Base-by-base conservation (phyloP, 2,329 filamentous ascomycete species). In the Byssochlamys sp. region DNA sequence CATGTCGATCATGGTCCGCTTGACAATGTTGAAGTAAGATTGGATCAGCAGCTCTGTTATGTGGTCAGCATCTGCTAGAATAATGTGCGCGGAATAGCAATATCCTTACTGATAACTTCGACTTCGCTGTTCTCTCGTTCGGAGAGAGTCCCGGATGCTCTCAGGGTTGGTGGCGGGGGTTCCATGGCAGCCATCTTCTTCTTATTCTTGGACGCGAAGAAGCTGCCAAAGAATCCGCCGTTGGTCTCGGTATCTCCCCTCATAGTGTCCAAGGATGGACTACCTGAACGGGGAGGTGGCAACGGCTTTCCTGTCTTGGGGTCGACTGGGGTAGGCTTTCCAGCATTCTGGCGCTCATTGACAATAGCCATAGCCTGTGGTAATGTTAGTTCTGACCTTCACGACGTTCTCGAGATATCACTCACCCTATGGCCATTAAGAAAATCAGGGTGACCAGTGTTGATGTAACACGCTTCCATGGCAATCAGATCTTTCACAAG, bases 161-260 rank as follows among this genome's bases (percentile, higher is more conserved):
- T 99, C 58, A 99, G 84, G 49, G 85, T 92, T 29, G 94, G 84
- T 61, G 94, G 94, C 45, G 94, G 94, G 12, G 94, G 81, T 73
- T 99, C 94, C 94, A 99, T 99, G 53, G 92, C 91, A n/a, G 94
- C 94, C 78, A 95, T 95, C 86, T 96, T 97, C 87, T 99, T 99
- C 86, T 97, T 99, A 80, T 97, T 99, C 84, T 97, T 99, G 70
- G 90, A 91, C 10, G 94, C 90, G 71, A 96, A 99, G 83, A 99
- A 99, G 69, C 90, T 95, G 65, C 94, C 94, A 67, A 99, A 99
- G 82, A 99, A 99, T 39, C 92, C 91, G 59, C 82, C 79, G 70
- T 89, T 89, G 60, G 73, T 75, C 28, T 75, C 77, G 35, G 78
- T 75, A 39, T n/a, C 12, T 5, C 39, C 39, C 19, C 78, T 75